Conservation (phyloP, 805 yeast species). For the Cephaloascus fragrans region DNA sequence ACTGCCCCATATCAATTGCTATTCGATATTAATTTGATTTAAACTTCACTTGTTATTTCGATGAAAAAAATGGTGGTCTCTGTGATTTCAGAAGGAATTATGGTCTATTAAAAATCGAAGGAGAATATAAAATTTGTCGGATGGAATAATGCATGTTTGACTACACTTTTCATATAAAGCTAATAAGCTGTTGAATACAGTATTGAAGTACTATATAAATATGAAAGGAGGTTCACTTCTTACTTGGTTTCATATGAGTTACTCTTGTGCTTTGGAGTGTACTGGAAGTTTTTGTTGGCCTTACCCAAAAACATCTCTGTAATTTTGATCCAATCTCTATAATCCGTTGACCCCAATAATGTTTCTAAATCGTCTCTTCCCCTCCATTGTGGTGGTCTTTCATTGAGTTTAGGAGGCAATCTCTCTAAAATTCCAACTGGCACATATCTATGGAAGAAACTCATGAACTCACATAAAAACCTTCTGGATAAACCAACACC, state of each 20-base stretch:
- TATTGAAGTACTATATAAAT: no score
- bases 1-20: no score
- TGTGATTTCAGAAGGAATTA: no score
- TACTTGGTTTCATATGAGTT: conserved; percentile 68
- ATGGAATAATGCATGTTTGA: no score
- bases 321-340: conserved; percentile 91
- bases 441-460: conserved; percentile 88
- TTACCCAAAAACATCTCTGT: conserved; percentile 94
- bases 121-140: no score
- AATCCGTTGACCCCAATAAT: conserved; percentile 73
- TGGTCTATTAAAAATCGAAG: no score
- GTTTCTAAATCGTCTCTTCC: conserved; percentile 94
- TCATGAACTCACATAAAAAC: conserved; percentile 86
- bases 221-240: no score
- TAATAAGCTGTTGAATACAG: no score
- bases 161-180: no score
- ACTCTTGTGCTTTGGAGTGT: conserved; percentile 92
- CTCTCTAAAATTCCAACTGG: conserved; percentile 90
- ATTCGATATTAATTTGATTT: no score
- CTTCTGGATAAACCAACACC: conserved; percentile 86
- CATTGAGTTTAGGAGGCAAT: conserved; percentile 81
- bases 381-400: conserved; percentile 88
- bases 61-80: no score
- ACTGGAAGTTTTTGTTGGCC: conserved; percentile 62
- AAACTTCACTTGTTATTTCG: no score